These are phyloP conservation scores for Melanogaster broomeanus DNA, from an alignment of 768 basidiomycete species.

Conservation along the genomic window DNA sequence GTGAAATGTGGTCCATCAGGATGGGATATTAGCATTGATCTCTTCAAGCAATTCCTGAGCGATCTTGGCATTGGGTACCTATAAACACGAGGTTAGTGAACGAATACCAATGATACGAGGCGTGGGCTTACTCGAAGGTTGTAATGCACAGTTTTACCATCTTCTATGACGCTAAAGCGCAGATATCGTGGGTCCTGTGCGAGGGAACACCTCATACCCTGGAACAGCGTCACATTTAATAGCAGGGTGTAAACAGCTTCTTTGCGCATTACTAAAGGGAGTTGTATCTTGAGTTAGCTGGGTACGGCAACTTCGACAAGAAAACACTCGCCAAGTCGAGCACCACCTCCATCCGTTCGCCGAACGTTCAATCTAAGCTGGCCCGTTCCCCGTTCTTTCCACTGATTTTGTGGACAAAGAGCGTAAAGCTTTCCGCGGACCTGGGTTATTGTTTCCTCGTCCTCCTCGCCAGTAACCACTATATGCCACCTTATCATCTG, in stretches of 20 bases:
- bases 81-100: conserved; percentile 1
- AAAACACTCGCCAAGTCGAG: conserved; percentile 56
- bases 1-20: conserved; percentile 23
- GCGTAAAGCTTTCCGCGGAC: conserved; percentile 76
- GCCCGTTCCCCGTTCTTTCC: conserved; percentile 81
- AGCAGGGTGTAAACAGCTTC: conserved; percentile 78
- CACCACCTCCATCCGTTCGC: conserved; percentile 62
- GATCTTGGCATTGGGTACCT: conserved; percentile 73
- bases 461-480: conserved; percentile 83
- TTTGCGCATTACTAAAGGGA: conserved; percentile 73
- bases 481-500: conserved; percentile 5
- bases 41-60: conserved; percentile 67
- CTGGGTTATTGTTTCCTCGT: conserved; percentile 75
- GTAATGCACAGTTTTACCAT: conserved; percentile 62
- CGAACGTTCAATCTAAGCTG: conserved; percentile 68
- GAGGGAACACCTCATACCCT: conserved; percentile 71
- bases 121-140: conserved; percentile 62
- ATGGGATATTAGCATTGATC: conserved; percentile 45
- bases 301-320: not conserved
- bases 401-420: conserved; percentile 56
- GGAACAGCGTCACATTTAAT: conserved; percentile 75
- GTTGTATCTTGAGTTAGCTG: conserved; percentile 9
- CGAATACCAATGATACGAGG: conserved; percentile 2
- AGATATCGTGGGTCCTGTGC: conserved; percentile 82
- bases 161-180: conserved; percentile 72